Conservation (phyloP, 1,284 basidiomycete species). For the Ustilago curta region DNA sequence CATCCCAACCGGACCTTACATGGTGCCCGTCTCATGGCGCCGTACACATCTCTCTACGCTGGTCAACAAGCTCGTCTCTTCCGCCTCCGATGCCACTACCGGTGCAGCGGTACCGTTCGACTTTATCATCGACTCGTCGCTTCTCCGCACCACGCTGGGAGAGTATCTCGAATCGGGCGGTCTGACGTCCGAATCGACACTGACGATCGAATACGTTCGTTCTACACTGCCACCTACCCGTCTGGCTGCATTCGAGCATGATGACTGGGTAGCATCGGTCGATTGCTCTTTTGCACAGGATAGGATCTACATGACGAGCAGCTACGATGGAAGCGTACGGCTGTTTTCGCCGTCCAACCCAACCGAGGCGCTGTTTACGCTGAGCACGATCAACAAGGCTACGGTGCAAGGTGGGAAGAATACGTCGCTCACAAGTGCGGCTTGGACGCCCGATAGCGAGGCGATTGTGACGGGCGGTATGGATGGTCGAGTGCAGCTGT, state of each 20-base stretch:
- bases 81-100: slow-evolving; percentile 16
- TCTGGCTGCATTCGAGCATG: slow-evolving; percentile 82
- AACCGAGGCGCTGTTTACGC: slow-evolving; percentile 45
- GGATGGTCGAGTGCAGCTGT: slow-evolving; percentile 76
- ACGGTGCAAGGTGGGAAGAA: slow-evolving; percentile 45
- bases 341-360: slow-evolving; percentile 52
- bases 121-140: slow-evolving; percentile 82
- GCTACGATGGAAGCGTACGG: slow-evolving; percentile 68
- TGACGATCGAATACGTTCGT: slow-evolving; percentile 94
- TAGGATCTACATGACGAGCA: slow-evolving; percentile 68
- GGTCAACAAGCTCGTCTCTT: slow-evolving; percentile 88
- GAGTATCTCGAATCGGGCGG: slow-evolving; percentile 83
- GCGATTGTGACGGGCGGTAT: slow-evolving; percentile 80
- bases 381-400: slow-evolving; percentile 52
- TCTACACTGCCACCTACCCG: slow-evolving; percentile 89
- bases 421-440: slow-evolving; percentile 78
- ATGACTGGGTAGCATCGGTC: slow-evolving; percentile 93
- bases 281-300: slow-evolving; percentile 68
- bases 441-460: slow-evolving; percentile 71
- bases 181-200: slow-evolving; percentile 80
- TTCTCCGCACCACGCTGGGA: slow-evolving; percentile 80
- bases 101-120: slow-evolving; percentile 86
- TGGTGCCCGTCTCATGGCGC: slow-evolving; percentile 90
- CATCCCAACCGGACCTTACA: slow-evolving; percentile 89
- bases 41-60: slow-evolving; percentile 97